phyloP scores from a whole-genome alignment of 176 grass and related monocot genomes.

The Oryza longistaminata region DNA sequence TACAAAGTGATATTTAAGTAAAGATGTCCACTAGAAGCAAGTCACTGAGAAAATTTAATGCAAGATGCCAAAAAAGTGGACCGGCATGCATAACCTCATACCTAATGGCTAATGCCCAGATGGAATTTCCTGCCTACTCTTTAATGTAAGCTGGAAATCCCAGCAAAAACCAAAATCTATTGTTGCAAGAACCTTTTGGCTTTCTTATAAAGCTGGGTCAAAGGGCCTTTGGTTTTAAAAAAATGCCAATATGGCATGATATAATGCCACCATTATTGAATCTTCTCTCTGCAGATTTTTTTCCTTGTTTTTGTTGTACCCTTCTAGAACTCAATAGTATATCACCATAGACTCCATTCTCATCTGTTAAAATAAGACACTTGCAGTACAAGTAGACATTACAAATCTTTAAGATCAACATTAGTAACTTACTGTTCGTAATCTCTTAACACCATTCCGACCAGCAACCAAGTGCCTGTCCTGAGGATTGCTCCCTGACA shows the following conservation, averaged over 20 bases:
- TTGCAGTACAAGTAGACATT: conserved; percentile 25
- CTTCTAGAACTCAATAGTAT: conserved; percentile 7
- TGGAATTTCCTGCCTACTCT: not conserved
- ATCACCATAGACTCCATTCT: not conserved
- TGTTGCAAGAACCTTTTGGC: not conserved
- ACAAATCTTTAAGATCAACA: not conserved
- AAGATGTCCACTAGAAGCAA: conserved; percentile 3
- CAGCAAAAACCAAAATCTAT: not conserved
- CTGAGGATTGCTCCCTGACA: conserved; percentile 86
- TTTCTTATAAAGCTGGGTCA: not conserved
- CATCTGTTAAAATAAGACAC: not conserved
- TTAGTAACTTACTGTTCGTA: conserved; percentile 69
- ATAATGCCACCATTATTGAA: not conserved
- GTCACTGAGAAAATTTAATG: not conserved
- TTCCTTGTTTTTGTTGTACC: not conserved
- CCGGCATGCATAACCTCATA: not conserved
- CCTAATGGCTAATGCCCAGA: not conserved
- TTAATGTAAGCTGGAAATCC: not conserved
- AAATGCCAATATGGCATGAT: not conserved
- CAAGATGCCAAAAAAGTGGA: not conserved
- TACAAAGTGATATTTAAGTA: not conserved
- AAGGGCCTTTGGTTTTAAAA: not conserved
- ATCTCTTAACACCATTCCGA: conserved; percentile 90
- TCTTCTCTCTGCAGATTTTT: not conserved
- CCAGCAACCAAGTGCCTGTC: conserved; percentile 93